Evolutionary conservation across 441 rosid species (phyloP).

Genomic region (Macaranga tanarius): DNA sequence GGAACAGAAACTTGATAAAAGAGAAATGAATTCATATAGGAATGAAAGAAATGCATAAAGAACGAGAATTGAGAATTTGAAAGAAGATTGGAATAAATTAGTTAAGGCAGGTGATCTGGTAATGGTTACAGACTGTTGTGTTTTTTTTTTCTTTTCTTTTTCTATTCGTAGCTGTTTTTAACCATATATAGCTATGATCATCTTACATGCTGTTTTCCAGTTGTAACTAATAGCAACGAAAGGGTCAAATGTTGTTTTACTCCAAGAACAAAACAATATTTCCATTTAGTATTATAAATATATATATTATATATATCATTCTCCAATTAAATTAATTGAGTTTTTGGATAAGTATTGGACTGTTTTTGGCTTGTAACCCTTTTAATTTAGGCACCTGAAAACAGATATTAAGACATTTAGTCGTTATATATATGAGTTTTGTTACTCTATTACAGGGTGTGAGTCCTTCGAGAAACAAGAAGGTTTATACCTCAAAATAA

Average conservation of each 20-base stretch:
- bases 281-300: not conserved
- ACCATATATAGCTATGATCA: constrained; percentile 1
- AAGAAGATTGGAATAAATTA: not conserved
- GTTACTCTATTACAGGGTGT: not conserved
- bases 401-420: not conserved
- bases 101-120: too few relatives aligned
- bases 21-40: not conserved
- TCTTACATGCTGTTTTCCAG: not conserved
- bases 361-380: not conserved
- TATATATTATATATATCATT: too few relatives aligned
- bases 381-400: not conserved
- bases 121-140: not conserved
- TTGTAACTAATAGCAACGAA: not conserved
- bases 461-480: not conserved
- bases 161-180: constrained; percentile 7
- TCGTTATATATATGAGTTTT: not conserved
- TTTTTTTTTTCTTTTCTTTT: not conserved
- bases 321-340: too few relatives aligned
- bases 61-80: not conserved
- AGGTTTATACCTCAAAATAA: not conserved
- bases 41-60: too few relatives aligned
- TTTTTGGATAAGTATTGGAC: not conserved
- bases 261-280: not conserved
- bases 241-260: not conserved
- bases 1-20: too few relatives aligned